These are phyloP conservation scores for Penicillium expansum DNA, from an alignment of 2,329 filamentous ascomycete species.

Conservation along the genomic window DNA sequence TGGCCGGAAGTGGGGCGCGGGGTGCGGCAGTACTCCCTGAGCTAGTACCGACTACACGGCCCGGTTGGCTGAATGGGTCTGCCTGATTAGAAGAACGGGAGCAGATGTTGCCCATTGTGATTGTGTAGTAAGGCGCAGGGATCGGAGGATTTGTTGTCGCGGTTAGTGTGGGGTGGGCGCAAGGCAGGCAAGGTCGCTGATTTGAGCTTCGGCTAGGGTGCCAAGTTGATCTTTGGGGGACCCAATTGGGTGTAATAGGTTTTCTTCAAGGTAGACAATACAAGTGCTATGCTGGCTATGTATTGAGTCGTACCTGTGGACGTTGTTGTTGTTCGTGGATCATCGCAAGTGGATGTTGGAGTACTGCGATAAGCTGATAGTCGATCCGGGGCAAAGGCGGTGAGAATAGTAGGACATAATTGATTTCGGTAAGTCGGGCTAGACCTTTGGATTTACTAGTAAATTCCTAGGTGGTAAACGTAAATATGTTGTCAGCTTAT, in stretches of 20 bases:
- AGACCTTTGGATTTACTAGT: neutral
- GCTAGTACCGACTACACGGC: conserved; percentile 66
- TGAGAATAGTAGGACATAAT: neutral
- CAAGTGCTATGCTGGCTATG: neutral
- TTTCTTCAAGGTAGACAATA: neutral
- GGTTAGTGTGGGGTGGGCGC: neutral
- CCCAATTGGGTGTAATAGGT: neutral
- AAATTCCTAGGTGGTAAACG: neutral
- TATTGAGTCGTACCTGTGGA: neutral
- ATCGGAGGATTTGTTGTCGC: conserved; percentile 2
- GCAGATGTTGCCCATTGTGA: conserved; percentile 79
- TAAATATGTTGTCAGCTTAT: neutral
- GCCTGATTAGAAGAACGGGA: conserved; percentile 62
- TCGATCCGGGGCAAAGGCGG: conserved; percentile 13
- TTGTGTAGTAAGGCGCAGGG: conserved; percentile 5
- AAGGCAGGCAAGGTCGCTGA: neutral
- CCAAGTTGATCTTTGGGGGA: too few species aligned
- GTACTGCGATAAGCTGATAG: conserved; percentile 8
- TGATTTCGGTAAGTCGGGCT: neutral
- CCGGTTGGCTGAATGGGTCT: conserved; percentile 68
- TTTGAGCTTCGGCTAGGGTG: neutral
- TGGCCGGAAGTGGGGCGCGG: conserved; percentile 47
- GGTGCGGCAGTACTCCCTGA: conserved; percentile 49
- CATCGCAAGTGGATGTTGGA: neutral
- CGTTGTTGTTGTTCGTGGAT: neutral